Evolutionary conservation across 2,329 filamentous ascomycete species (phyloP), one percentile per base, ranked within the genome.

Genomic region (Sporothrix brasiliensis): DNA sequence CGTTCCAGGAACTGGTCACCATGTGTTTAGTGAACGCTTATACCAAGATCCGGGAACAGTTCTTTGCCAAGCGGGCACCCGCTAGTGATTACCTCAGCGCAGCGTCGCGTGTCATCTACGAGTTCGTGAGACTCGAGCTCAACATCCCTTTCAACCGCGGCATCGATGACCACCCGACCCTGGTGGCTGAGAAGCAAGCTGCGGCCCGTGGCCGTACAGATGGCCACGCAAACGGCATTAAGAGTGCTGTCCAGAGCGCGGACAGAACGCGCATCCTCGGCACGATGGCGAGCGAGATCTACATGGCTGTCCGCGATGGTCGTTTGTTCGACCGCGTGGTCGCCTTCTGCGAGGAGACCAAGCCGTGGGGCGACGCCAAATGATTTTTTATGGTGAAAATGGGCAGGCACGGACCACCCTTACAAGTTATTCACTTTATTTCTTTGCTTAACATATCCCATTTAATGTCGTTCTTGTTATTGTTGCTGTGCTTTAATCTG

Each of bases 321-420:
- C 91, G 89, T 87, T 82, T 89, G 76, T 90, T 91, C 78, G 88
- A 91, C 78, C 90, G 90, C 75, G 87, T 92, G 68, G 83, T 90
- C 67, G 84, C 87, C 77, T 71, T 68, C 14, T 89, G 91, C 79
- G 88, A 90, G 76, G 90, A 90, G 87, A 27, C 53, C 7, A 53
- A 52, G 16, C 47, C 50, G 21, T 71, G 70, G 67, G 53, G 50
- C n/a, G n/a, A 41, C 21, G 34, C 56, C 10, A 39, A 44, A n/a
- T 61, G 53, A 56, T 34, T 54, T 7, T 11, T 24, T 24, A 24
- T 3, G 24, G 1, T 24, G 10, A 21, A 53, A 53, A 24, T 24
- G 4, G 10, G 52, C 4, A 21, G 21, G 27, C 9, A 53, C 52
- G 10, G 10, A 9, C n/a, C 4, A 3, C n/a, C n/a, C 50, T 10